Evolutionary conservation across 2,329 filamentous ascomycete genomes (phyloP), one percentile per base, ranked within the genome.

Genomic region (Lasiodiplodia citricola): DNA sequence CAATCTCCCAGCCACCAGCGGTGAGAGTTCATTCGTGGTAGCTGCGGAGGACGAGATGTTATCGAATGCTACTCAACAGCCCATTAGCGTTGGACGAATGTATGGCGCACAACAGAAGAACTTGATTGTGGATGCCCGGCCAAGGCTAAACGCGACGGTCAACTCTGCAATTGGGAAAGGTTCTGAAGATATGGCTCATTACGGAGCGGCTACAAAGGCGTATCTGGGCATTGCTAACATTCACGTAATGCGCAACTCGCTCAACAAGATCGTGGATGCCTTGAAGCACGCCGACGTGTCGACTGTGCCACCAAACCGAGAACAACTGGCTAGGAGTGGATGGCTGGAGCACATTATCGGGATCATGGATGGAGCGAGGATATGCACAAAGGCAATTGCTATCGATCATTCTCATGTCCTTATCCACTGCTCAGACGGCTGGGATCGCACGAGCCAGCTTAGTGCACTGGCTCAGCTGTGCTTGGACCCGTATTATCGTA

Each of bases 201-300:
- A 99, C 82, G 93, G 91, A 70, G 95, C 94, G 75, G 93, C 94
- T 18, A 91, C 91, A 69, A 97, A 97, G 80, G 91, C 91, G 37
- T 99, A 96, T 77, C 87, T 99, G 68, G 96, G 93, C 71, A 99
- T 99, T 75, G 95, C 96, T 79, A 99, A 99, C 78, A 98, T 99
- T 70, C 96, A 99, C 76, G 94, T 97, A 71, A 99, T 99, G 96
- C 88, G 96, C 68, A 91, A 92, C 70, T 98, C 95, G 1, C 84
- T 99, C 41, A 90, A 91, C 73, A 95, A 91, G 73, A 92, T 99
- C 23, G 86, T 97, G 66, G 94, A 97, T 71, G 91, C 93, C 3
- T 83, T 99, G 75, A 97, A 97, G 77, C 95, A 98, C 73, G 93
- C 94, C 2, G 96, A 99, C 78, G 87, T 97, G 35, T 92, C 93